Base-by-base conservation (phyloP, 306 rosid genomes). In the Cotoneaster glaucophyllus region DNA sequence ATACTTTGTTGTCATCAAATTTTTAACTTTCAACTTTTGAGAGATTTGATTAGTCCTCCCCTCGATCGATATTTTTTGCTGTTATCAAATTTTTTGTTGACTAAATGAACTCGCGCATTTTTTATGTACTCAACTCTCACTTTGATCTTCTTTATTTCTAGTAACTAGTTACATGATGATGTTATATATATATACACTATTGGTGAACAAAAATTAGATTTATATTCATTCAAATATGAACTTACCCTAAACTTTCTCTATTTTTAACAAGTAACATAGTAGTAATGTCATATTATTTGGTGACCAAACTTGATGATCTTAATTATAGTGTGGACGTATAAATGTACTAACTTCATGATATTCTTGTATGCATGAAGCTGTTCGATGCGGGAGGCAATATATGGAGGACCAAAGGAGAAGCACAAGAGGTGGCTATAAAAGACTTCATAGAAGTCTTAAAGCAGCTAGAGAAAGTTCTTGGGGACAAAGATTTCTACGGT, bases 371-470 rank as follows among this genome's bases (percentile, higher is more conserved):
- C 69, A 25, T 43, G 52, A 65, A 90, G 96, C 82, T 90, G 28
- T 84, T 82, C 72, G 91, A 87, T 0, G 74, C 79, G 0, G 96
- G 87, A 2, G 50, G 71, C 63, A 78, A 68, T 44, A 87, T 93
- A 29, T 88, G 89, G 92, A 63, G 6, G 21, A 76, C 80, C 88
- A 81, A 84, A 58, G 92, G 91, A 84, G 91, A 92, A 73, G 96
- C 75, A 48, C 62, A 72, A 78, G 90, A 87, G 66, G 85, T 21
- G 15, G 97, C 78, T 1, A 79, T 72, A 77, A 84, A 66, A 77
- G 87, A 88, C 45, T 90, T 93, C 77, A 61, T 88, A 73, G 92
- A 86, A 81, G 67, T 77, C 41, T 3, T 93, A 32, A 87, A 80
- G 84, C 80, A 83, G 63, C 76, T 93, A 4, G 93, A 93, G 74